Evolutionary conservation across 108 stramenopile genomes (phyloP), one percentile per base, ranked within the genome.

Genomic region (Discostella pseudostelligera): DNA sequence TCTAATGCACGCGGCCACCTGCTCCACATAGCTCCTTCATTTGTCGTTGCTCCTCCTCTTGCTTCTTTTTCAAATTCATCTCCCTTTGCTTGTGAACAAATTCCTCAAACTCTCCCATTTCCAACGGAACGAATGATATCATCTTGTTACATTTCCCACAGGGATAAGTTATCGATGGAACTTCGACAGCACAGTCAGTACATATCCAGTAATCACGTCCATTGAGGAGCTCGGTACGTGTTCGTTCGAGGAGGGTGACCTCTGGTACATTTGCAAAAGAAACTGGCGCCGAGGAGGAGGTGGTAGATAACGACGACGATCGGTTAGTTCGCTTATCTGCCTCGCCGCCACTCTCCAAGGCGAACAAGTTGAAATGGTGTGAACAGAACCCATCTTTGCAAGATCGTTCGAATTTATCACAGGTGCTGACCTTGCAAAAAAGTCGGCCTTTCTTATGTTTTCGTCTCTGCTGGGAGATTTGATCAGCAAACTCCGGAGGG

Each of bases 201-300:
- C 72, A 73, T 40, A 73, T 73, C 72, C 72, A 73, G 35, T 48
- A 66, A 51, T 73, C 72, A 37, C 64, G 57, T 20, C 72, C 72
- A 54, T 35, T 73, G 50, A 73, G 65, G 14, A 73, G 35, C 20
- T 73, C 47, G 53, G 45, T 53, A n/a, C 72, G 57, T 26, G 59
- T 73, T 20, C 56, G 45, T 45, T 65, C 65, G 2, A 65, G 59
- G 35, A 73, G 50, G 32, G 5, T 5, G 5, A 32, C 3, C 32
- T 5, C 32, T 32, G 5, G 32, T 32, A 32, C 32, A 32, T 32
- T 32, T n/a, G n/a, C n/a, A n/a, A n/a, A n/a, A n/a, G n/a, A n/a
- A n/a, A n/a, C n/a, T n/a, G n/a, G n/a, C n/a, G n/a, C n/a, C n/a
- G n/a, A n/a, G n/a, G n/a, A n/a, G n/a, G n/a, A n/a, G n/a, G n/a